Evolutionary conservation across 2,329 filamentous ascomycete species (phyloP), one percentile per base, ranked within the genome.

Genomic region (Fusarium multiceps): DNA sequence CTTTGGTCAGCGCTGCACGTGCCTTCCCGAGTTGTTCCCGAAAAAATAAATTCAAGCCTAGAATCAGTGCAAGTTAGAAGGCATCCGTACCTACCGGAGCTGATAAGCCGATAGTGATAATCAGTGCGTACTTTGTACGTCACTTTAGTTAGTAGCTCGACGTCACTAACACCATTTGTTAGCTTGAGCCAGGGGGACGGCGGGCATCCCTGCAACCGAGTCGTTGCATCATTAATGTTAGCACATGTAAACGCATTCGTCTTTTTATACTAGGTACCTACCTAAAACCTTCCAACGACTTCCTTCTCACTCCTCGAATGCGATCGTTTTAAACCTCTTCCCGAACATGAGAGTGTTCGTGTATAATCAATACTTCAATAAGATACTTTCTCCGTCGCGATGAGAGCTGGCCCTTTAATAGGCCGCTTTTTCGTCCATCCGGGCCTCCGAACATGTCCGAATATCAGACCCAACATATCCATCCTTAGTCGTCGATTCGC

Each of bases 401-500:
- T 87, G 85, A 85, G 82, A 76, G 74, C 79, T 75, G 79, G 77
- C 70, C 78, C 83, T 72, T 70, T 79, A 59, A 68, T 84, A 43
- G 78, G 83, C 79, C 82, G 83, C 73, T 76, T 82, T 67, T 84
- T 80, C 77, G 77, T 81, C 73, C 84, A 76, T 71, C 76, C 79
- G 51, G 76, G 73, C 69, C 63, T 79, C 59, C 79, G 76, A 58
- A 68, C 75, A 59, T 72, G 73, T 49, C 55, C 63, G 63, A 73
- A 72, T 55, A 59, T 48, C 47, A 56, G 42, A 12, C 43, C 51
- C 41, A 63, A 63, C 49, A 48, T 57, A 37, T 34, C 59, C 57
- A 64, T 58, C 43, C 51, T 75, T 40, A 56, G 63, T 40, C 71
- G 71, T 54, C 75, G 73, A 40, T 60, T 65, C 62, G 62, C 64